Base-by-base conservation (phyloP, 257 asterid species). In the Ajuga chamaepitys region DNA sequence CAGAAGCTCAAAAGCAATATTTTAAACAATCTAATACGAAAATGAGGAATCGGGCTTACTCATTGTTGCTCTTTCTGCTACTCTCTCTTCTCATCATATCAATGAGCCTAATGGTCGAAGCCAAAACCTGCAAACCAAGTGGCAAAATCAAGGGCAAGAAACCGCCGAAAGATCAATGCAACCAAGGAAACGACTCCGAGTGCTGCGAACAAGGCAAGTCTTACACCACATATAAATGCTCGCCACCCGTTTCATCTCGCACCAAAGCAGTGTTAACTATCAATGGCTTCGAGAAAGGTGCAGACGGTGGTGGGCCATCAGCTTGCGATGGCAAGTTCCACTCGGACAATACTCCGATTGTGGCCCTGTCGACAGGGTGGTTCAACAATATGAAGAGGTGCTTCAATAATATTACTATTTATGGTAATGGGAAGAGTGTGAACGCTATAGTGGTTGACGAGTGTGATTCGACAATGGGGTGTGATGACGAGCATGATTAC, bases 361-460 rank as follows among this genome's bases (percentile, higher is more conserved):
- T 78, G 12, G 86, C 89, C 0, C 72, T 81, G 12, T 83, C 86
- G 16, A 78, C 83, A 0, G 86, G 86, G 1, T 83, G 89, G 85
- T 81, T 67, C 76, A 70, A 21, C 14, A 71, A 62, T 0, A 48
- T 63, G 38, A 64, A 17, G 20, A 64, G 86, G 18, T 83, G 88
- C 55, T 40, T 74, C 21, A 51, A 74, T 5, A 78, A 76, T 3
- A 53, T 81, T 7, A 64, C 74, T 3, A 69, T 83, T 13, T 20
- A 47, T 20, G 85, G 60, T 1, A 77, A 81, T 41, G 81, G 83
- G 4, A 70, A 21, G 47, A 75, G 76, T 12, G 78, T 70, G 17
- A 47, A 17, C 3, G 87, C 87, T 1, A 79, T 71, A 80, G 90
- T 78, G 58, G 67, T 74, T 5, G 80, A 78, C 8, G 80, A 78